These are phyloP conservation scores for Termitomyces bulborhizus DNA, from an alignment of 768 basidiomycete genomes.

Conservation along the genomic window DNA sequence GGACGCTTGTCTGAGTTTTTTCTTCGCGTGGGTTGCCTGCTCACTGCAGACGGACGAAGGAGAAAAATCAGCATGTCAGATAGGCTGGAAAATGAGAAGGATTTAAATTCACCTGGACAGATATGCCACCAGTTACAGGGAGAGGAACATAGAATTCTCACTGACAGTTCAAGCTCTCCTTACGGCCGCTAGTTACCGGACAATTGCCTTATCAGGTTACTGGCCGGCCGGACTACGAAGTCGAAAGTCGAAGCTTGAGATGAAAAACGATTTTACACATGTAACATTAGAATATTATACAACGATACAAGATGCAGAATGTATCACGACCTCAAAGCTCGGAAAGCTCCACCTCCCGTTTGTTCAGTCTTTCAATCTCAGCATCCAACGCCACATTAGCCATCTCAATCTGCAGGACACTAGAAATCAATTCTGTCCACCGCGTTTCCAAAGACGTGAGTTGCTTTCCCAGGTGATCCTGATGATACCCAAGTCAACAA, in stretches of 20 bases:
- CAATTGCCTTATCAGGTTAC: constrained; percentile 8
- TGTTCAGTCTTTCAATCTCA: constrained; percentile 61
- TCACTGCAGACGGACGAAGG: constrained; percentile 5
- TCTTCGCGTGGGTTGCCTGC: constrained; percentile 22
- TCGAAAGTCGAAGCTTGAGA: neutral
- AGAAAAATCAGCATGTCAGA: neutral
- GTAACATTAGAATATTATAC: neutral
- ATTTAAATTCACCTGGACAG: constrained; percentile 26
- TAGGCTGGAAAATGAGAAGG: neutral
- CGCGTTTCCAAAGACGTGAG: constrained; percentile 76
- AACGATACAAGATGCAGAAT: neutral
- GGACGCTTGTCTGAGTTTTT: constrained; percentile 48
- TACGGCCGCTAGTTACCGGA: constrained; percentile 10
- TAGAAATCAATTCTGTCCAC: constrained; percentile 93
- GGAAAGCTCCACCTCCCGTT: constrained; percentile 57
- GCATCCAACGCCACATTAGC: constrained; percentile 85
- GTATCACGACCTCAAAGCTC: constrained; percentile 23
- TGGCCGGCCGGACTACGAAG: constrained; percentile 10
- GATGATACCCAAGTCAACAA: constrained; percentile 1
- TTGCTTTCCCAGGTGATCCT: constrained; percentile 78
- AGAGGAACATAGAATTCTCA: constrained; percentile 16
- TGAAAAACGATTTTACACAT: neutral
- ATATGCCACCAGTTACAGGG: constrained; percentile 28
- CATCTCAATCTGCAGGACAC: constrained; percentile 90
- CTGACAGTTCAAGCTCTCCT: constrained; percentile 12